phyloP scores from a whole-genome alignment of 345 rosid species.

The Corchorus olitorius region DNA sequence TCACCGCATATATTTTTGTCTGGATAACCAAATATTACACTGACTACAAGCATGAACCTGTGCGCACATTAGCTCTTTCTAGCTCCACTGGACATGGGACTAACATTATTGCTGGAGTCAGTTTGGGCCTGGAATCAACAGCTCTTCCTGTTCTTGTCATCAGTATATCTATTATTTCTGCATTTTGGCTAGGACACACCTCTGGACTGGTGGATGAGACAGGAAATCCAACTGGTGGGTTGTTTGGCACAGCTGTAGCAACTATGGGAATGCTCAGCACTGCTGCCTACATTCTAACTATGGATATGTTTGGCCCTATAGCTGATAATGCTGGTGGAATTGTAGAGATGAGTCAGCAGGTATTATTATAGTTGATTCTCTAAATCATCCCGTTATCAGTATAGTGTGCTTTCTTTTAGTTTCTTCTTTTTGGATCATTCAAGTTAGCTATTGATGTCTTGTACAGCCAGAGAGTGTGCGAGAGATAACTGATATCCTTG shows the following conservation, averaged over 20 bases:
- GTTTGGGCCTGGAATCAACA: constrained; percentile 98
- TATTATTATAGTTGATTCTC: constrained; percentile 21
- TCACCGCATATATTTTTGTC: constrained; percentile 91
- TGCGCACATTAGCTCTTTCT: constrained; percentile 86
- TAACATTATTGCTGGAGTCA: constrained; percentile 96
- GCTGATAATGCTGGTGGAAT: constrained; percentile 99
- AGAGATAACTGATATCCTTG: constrained; percentile 95
- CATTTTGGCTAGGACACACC: constrained; percentile 94
- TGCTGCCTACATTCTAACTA: constrained; percentile 96
- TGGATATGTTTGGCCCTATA: constrained; percentile 99
- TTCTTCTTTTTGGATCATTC: constrained; percentile 4
- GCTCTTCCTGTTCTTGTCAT: constrained; percentile 96
- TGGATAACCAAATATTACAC: constrained; percentile 96
- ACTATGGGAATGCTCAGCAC: constrained; percentile 99
- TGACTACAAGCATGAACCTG: constrained; percentile 98
- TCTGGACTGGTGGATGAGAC: constrained; percentile 91
- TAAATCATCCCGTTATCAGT: neutral
- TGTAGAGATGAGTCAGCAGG: constrained; percentile 99
- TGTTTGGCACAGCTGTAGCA: constrained; percentile 98
- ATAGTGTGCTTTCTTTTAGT: neutral
- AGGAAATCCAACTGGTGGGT: constrained; percentile 87
- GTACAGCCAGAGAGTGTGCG: constrained; percentile 94
- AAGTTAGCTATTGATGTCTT: constrained; percentile 15
- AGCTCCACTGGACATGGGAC: constrained; percentile 99
- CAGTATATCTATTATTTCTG: constrained; percentile 75